Evolutionary conservation across 352 stramenopile species (phyloP), one percentile per base, ranked within the genome.

Genomic region (Phytophthora hibernalis): DNA sequence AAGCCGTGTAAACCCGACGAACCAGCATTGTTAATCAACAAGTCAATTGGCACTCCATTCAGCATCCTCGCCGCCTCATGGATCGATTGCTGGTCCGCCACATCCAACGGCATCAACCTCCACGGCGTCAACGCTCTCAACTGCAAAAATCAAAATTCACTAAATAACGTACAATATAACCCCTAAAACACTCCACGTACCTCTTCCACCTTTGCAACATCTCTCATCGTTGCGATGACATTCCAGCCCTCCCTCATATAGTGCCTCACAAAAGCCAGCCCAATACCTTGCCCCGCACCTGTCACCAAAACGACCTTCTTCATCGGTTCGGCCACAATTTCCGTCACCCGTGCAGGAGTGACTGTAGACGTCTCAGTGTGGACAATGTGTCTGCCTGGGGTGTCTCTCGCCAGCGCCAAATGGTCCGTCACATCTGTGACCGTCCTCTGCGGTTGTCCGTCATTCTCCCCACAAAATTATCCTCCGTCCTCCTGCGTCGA

Each of bases 21-120:
- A 10, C 79, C 79, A 1, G 82, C 84, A 62, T 91, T 91, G 54
- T 92, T 90, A 44, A 90, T 72, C 8, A 90, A 38, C 42, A 91
- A 31, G 44, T 90, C 79, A 51, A 92, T 75, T 4, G 69, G 47
- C 18, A 77, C 76, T 35, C 68, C 71, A 18, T 75, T 31, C 9
- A 90, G 64, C 47, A 57, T 45, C 43, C 57, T 63, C 20, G 74
- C 78, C 12, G 68, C 72, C 12, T 52, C 52, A 13, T 67, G 18
- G 37, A 90, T 83, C 5, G 79, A 88, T 28, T 51, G 31, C 16
- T 80, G 26, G 9, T 70, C 45, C 12, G 55, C 49, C 13, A 65
- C 61, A 44, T 80, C 73, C 42, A 80, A 48, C 18, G 47, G 53
- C 20, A 80, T 15, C 18, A 76, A 12, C 37, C 64, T 80, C 47